Evolutionary conservation across 768 basidiomycete genomes (phyloP), one percentile per base, ranked within the genome.

Genomic region (Inosperma sp.): DNA sequence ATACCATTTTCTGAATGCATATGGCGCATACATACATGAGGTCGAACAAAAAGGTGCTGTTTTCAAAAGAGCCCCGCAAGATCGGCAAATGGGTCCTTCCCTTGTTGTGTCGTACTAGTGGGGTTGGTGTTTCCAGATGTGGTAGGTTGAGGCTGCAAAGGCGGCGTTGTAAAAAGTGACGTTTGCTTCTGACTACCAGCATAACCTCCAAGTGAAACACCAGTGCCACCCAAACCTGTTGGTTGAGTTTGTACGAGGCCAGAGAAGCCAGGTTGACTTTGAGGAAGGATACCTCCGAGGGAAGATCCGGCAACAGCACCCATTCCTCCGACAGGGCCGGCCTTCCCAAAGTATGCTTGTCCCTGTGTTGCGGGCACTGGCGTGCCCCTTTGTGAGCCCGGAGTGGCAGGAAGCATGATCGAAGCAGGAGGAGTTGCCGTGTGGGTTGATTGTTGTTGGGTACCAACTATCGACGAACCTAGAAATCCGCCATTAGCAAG

Each of bases 51-150:
- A 41, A 22, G 5, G 22, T 23, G 41, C 10, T 40, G 26, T 1
- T n/a, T 7, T 61, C 52, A 92, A 64, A 92, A 90, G 48, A 92
- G 67, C 16, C 84, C 84, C 2, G 77, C 88, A 29, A 92, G 72
- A 68, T 92, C 89, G 5, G 88, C 87, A 60, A 92, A 92, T 34
- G 90, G 89, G 65, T 92, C 89, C 63, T 88, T 92, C 50, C 69
- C 73, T 55, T 78, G 75, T 36, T 61, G 59, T 7, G 51, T 48
- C 39, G 46, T 27, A 17, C 5, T 27, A 16, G 23, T 25, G 51
- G 19, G 6, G 47, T 47, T 4, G 47, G 19, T 22, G 35, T n/a
- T 4, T 14, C 12, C 10, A 51, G 49, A 16, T 55, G 53, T 17
- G 53, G 58, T 19, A 51, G 34, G 34, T n/a, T 54, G 62, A 12